phyloP scores from a whole-genome alignment of 495 filamentous ascomycete species.

The Mytilinidion resinicola region DNA sequence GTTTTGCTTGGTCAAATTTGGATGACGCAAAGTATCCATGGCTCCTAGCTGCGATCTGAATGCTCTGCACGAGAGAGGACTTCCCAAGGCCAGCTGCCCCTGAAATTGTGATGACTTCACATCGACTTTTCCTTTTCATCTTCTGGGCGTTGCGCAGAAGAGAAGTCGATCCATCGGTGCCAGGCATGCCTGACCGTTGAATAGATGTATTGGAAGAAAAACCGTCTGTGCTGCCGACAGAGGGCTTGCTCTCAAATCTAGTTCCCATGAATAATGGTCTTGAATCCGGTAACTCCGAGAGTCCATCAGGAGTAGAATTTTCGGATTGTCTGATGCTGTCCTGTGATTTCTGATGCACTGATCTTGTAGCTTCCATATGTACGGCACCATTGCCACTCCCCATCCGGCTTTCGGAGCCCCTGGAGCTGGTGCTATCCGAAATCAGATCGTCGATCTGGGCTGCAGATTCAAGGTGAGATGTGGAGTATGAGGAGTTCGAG shows the following conservation, averaged over 20 bases:
- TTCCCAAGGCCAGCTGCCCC: slow-evolving; percentile 78
- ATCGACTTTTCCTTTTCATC: slow-evolving; percentile 58
- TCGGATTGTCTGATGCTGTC: slow-evolving; percentile 14
- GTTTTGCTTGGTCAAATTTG: slow-evolving; percentile 76
- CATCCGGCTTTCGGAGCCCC: slow-evolving; percentile 22
- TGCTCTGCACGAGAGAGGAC: slow-evolving; percentile 70
- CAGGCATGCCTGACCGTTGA: slow-evolving; percentile 7
- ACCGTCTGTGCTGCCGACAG: slow-evolving; percentile 17
- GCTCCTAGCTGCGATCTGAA: slow-evolving; percentile 65
- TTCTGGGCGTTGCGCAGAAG: slow-evolving; percentile 47
- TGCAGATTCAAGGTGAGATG: slow-evolving; percentile 15
- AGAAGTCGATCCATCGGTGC: slow-evolving; percentile 7
- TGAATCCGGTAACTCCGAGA: not conserved
- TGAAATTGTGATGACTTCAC: slow-evolving; percentile 71
- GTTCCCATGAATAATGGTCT: slow-evolving; percentile 3
- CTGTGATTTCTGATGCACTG: slow-evolving; percentile 18
- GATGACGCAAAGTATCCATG: slow-evolving; percentile 75
- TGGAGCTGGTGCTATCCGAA: slow-evolving; percentile 30
- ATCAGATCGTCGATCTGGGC: slow-evolving; percentile 28
- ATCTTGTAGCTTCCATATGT: slow-evolving; percentile 14
- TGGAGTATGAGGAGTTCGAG: slow-evolving; percentile 37
- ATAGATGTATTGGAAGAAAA: slow-evolving; percentile 1
- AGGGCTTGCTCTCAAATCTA: slow-evolving; percentile 11
- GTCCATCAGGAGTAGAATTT: slow-evolving; percentile 9
- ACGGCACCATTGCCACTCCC: slow-evolving; percentile 14